Base-by-base conservation (phyloP, 2,329 filamentous ascomycete species). In the Fusarium nodosum region DNA sequence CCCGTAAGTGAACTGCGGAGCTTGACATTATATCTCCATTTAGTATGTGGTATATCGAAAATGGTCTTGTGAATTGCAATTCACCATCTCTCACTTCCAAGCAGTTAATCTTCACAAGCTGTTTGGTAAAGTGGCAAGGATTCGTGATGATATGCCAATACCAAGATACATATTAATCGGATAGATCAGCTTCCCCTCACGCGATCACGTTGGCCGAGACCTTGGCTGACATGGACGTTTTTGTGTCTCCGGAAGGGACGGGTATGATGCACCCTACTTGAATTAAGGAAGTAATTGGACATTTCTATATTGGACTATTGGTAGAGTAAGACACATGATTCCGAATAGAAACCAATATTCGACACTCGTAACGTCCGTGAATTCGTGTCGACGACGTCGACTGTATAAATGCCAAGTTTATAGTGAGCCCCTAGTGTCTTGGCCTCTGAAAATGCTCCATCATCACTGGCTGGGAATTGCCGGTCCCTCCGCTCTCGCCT, bases 401-500 rank as follows among this genome's bases (percentile, higher is more conserved):
- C 15, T 64, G 34, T 30, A 52, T 22, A 36, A 52, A 31, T 59
- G 61, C 61, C 53, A 51, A 53, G 61, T 31, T 64, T 33, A 30
- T 46, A 59, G 41, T 44, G 54, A 39, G 24, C 15, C 34, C 22
- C 36, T 66, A 66, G 61, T 54, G 63, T 51, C 61, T 66, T 66
- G 51, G 51, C 41, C 28, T 42, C 26, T 50, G 31, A 7, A 33
- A 53, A 51, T 24, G 18, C 39, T 47, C 33, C 42, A 50, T 50
- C 56, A 36, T 47, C 48, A 69, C 52, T 68, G 66, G 66, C 54
- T 52, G 63, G 66, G 46, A 53, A 47, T 52, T 67, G 48, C 62
- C 66, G 66, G 54, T 34, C 52, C 53, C 56, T 69, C 52, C 58
- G 44, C 34, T 38, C 48, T 52, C 48, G 24, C 28, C 53, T 48